Conservation (phyloP, 2,329 filamentous ascomycete species). For the Huntiella moniliformis region DNA sequence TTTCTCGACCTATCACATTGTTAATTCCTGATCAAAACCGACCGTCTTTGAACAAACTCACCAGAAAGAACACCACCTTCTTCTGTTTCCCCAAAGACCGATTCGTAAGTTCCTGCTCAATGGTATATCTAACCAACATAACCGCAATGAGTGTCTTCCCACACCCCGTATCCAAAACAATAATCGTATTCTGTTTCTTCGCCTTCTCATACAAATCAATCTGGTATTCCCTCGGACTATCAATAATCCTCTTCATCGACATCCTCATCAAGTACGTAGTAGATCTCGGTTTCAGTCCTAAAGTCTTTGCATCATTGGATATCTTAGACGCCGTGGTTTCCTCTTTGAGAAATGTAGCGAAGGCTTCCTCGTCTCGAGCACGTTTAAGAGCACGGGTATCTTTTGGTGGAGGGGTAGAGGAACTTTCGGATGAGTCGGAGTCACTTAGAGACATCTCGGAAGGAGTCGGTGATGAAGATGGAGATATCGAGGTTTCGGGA, state of each 20-base stretch:
- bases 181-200: slow-evolving; percentile 70
- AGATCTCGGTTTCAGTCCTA: slow-evolving; percentile 2
- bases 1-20: slow-evolving; percentile 48
- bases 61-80: slow-evolving; percentile 70
- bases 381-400: no score
- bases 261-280: slow-evolving; percentile 12
- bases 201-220: slow-evolving; percentile 77
- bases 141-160: slow-evolving; percentile 95
- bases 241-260: slow-evolving; percentile 40
- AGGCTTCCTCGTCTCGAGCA: background rate
- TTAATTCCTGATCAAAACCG: background rate
- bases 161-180: slow-evolving; percentile 83
- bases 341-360: background rate
- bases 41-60: slow-evolving; percentile 17
- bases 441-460: no score
- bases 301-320: background rate
- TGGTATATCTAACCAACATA: slow-evolving; percentile 55
- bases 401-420: background rate
- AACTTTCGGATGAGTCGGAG: background rate
- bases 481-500: no score
- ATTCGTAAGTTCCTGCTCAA: slow-evolving; percentile 59
- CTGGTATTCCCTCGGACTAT: slow-evolving; percentile 75
- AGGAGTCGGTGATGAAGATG: no score
- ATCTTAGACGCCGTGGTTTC: background rate
- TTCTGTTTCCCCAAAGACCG: slow-evolving; percentile 39